phyloP scores from a whole-genome alignment of 306 rosid species.

The Carpinus viminea region DNA sequence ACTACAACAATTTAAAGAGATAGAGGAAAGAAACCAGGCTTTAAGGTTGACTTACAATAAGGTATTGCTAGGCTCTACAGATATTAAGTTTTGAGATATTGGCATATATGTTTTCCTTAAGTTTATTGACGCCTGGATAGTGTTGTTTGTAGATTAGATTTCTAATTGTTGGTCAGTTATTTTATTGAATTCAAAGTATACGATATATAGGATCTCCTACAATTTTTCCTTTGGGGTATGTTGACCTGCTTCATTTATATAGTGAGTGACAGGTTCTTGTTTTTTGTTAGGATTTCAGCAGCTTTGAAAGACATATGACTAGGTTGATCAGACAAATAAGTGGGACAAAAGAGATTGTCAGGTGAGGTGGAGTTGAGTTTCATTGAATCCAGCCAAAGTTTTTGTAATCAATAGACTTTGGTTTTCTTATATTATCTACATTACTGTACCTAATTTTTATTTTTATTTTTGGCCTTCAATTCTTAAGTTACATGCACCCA shows the following conservation, averaged over 20 bases:
- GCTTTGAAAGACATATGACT: slow-evolving; percentile 57
- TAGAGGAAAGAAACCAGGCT: slow-evolving; percentile 51
- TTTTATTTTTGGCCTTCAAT: neutral
- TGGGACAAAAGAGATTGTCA: slow-evolving; percentile 66
- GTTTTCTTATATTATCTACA: neutral
- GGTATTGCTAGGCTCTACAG: slow-evolving; percentile 47
- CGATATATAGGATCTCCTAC: neutral
- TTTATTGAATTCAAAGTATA: neutral
- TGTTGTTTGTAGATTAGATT: slow-evolving; percentile 9
- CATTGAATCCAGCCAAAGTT: neutral
- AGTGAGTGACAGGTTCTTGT: slow-evolving; percentile 16
- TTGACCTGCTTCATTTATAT: slow-evolving; percentile 21
- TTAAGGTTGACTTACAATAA: slow-evolving; percentile 51
- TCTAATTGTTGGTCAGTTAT: slow-evolving; percentile 15
- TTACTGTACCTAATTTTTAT: neutral
- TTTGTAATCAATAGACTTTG: neutral
- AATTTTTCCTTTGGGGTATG: neutral
- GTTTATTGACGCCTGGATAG: neutral
- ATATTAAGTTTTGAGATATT: neutral
- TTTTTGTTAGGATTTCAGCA: slow-evolving; percentile 56
- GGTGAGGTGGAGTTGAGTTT: slow-evolving; percentile 47
- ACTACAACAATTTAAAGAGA: slow-evolving; percentile 60
- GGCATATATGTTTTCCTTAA: slow-evolving; percentile 12
- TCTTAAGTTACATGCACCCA: neutral
- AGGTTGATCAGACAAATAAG: slow-evolving; percentile 68